Conservation (phyloP, 2,329 filamentous ascomycete genomes). For the Diaporthe velutina region DNA sequence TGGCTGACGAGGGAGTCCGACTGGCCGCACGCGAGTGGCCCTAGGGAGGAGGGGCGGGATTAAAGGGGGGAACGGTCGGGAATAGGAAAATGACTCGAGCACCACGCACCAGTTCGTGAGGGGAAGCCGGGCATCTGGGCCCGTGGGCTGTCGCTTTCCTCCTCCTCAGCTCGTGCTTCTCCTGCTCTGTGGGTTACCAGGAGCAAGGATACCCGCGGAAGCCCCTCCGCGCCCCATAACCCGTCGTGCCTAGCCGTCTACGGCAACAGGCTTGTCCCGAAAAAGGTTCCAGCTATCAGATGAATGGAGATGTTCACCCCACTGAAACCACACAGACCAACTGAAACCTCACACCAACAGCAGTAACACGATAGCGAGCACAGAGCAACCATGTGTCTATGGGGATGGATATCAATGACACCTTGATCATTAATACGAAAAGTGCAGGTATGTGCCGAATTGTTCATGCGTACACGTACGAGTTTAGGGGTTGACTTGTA, state of each 20-base stretch:
- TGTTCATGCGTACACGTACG: not conserved
- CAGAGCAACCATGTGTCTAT: not conserved
- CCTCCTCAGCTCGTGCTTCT: not conserved
- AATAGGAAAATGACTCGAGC: slow-evolving; percentile 31
- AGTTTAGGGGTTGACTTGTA: not conserved
- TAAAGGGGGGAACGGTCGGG: slow-evolving; percentile 27
- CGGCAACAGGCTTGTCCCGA: slow-evolving; percentile 9
- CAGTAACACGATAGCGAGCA: not conserved
- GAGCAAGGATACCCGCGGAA: not conserved
- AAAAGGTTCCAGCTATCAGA: slow-evolving; percentile 1
- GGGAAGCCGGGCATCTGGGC: not conserved
- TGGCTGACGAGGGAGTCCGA: not conserved
- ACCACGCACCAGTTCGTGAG: slow-evolving; percentile 22
- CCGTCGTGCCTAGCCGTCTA: slow-evolving; percentile 5
- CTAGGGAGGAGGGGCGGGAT: slow-evolving; percentile 19
- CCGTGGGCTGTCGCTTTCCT: not conserved
- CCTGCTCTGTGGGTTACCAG: slow-evolving; percentile 2
- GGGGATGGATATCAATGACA: not conserved
- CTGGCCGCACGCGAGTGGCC: not conserved
- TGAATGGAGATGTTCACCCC: slow-evolving; percentile 14
- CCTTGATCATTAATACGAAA: not conserved
- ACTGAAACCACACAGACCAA: slow-evolving; percentile 8
- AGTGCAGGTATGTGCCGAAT: not conserved
- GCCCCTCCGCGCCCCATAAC: not conserved
- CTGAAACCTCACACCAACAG: slow-evolving; percentile 16